phyloP scores from a whole-genome alignment of 805 yeast genomes.

The Wickerhamiella parazyma region DNA sequence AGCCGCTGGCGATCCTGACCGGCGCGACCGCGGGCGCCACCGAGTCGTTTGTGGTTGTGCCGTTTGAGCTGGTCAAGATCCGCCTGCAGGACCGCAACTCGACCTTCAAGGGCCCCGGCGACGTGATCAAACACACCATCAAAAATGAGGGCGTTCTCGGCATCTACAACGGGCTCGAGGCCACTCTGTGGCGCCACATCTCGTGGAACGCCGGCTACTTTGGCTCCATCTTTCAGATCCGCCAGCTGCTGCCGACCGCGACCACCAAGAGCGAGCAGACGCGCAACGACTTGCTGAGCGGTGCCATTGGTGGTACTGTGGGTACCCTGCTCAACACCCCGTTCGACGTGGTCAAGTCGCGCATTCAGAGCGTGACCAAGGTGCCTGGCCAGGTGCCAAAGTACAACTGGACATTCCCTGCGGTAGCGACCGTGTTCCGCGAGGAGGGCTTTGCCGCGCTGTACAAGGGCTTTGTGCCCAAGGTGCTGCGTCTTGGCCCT shows the following conservation, averaged over 20 bases:
- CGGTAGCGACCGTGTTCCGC: slow-evolving; percentile 54
- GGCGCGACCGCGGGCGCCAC: slow-evolving; percentile 99
- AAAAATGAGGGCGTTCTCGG: slow-evolving; percentile 67
- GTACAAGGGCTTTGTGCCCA: slow-evolving; percentile 93
- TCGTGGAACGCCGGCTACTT: slow-evolving; percentile 98
- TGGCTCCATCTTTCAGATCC: slow-evolving; percentile 83
- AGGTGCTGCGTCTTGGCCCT: slow-evolving; percentile 93
- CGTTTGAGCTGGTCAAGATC: slow-evolving; percentile 91
- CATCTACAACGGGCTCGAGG: slow-evolving; percentile 87
- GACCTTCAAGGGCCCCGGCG: slow-evolving; percentile 69
- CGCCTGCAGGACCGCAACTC: slow-evolving; percentile 83
- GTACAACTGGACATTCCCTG: slow-evolving; percentile 86
- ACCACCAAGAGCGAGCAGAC: slow-evolving; percentile 60
- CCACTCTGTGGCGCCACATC: slow-evolving; percentile 94
- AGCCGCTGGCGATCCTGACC: slow-evolving; percentile 72
- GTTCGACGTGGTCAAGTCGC: slow-evolving; percentile 87
- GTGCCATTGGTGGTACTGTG: slow-evolving; percentile 91
- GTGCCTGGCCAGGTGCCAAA: slow-evolving; percentile 66
- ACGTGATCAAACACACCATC: slow-evolving; percentile 62
- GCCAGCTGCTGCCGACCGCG: slow-evolving; percentile 66
- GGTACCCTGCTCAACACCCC: slow-evolving; percentile 96
- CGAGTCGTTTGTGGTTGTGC: slow-evolving; percentile 93
- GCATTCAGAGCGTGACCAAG: slow-evolving; percentile 68
- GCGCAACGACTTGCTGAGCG: slow-evolving; percentile 75
- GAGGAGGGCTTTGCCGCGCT: slow-evolving; percentile 91